Conservation (phyloP, 2,329 filamentous ascomycete species). For the Ophiostoma angusticollis region DNA sequence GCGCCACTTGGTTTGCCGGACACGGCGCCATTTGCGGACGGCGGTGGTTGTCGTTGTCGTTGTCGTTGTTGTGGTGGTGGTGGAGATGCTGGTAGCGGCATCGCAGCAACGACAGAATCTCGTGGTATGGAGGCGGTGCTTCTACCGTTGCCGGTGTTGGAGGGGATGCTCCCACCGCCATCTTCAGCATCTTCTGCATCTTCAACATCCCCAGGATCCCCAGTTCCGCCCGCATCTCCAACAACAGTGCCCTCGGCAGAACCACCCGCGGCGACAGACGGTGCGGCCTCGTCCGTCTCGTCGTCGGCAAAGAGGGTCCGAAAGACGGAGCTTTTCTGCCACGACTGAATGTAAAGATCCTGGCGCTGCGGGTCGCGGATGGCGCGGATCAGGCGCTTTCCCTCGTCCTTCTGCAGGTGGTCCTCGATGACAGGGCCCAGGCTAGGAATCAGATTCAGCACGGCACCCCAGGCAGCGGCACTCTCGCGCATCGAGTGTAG, state of each 20-base stretch:
- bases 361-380: conserved; percentile 25
- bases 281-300: background rate
- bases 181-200: no score
- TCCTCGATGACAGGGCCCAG: conserved; percentile 24
- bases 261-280: no score
- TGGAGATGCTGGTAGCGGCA: background rate
- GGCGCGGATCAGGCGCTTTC: conserved; percentile 19
- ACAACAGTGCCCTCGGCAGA: background rate
- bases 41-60: no score
- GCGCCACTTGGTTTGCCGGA: no score
- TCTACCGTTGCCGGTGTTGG: background rate
- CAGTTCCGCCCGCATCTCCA: no score
- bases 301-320: conserved; percentile 22
- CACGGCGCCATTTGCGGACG: no score
- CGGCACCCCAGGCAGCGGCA: conserved; percentile 26
- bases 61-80: background rate
- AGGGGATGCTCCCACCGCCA: no score
- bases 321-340: conserved; percentile 25
- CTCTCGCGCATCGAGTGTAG: conserved; percentile 27
- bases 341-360: conserved; percentile 23
- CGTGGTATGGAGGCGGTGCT: no score
- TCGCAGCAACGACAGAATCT: no score
- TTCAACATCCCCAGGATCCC: no score
- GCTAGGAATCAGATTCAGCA: conserved; percentile 23
- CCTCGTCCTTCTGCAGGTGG: conserved; percentile 21